Base-by-base conservation (phyloP, 352 stramenopile genomes). In the Phytophthora megakarya region DNA sequence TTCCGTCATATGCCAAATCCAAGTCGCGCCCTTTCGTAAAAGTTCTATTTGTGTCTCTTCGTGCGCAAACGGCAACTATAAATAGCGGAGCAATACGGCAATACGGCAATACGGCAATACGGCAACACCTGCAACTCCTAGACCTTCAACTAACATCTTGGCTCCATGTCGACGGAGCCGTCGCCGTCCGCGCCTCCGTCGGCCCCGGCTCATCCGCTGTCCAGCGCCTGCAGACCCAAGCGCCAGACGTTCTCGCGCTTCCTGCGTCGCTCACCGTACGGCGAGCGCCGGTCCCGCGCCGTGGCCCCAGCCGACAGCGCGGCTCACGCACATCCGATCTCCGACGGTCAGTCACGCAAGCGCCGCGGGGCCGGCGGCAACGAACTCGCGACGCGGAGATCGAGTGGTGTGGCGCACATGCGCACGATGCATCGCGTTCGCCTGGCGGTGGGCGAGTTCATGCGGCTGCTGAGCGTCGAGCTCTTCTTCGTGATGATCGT, bases 401-500 rank as follows among this genome's bases (percentile, higher is more conserved):
- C 82, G 35, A 78, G 72, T 40, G 70, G 55, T 33, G 61, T 74
- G 10, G 33, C 61, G 11, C 61, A 71, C 10, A 8, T 88, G 32
- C 70, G 69, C 13, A 39, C 66, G 0, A 45, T 81, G 47, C 73
- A 92, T 43, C 78, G 73, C 22, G 33, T 86, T 4, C 82, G 84
- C 0, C 50, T 89, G 15, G 33, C 59, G 8, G 74, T 96, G 5
- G 86, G 86, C 54, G 80, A 90, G 52, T 94, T 93, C 60, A 92
- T 96, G 82, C 81, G 80, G 25, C 73, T 88, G 57, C 70, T 96
- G 4, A 88, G 87, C 62, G 88, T 96, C 22, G 84, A 96, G 65
- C 60, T 95, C 22, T 96, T 96, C 56, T 96, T 96, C 65, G 84
- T 93, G 33, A 90, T 93, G 72, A 92, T 95, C 65, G 83, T 96